These are phyloP conservation scores for Thoreauomyces humboldtii DNA, from an alignment of 192 early-diverging fungal species.

Conservation along the genomic window DNA sequence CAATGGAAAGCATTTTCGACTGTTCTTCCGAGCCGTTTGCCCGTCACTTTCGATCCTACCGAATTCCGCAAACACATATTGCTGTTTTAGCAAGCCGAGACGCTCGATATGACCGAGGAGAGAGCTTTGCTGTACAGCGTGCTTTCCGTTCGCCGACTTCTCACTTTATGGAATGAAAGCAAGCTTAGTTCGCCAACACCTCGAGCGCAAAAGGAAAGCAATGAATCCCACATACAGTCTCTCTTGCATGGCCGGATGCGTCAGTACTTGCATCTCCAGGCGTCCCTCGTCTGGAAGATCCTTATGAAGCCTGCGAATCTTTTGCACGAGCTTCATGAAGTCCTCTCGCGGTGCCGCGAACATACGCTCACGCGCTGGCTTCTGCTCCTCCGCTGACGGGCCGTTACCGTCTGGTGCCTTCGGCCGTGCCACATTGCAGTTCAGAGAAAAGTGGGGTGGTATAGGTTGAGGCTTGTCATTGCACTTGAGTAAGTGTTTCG, in stretches of 20 bases:
- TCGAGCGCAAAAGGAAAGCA: not conserved
- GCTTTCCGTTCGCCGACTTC: conserved; percentile 39
- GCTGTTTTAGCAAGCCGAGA: conserved; percentile 51
- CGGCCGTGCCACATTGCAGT: conserved; percentile 38
- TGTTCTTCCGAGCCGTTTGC: no score
- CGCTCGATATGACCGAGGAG: conserved; percentile 73
- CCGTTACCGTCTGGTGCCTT: not conserved
- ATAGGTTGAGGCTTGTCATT: conserved; percentile 59
- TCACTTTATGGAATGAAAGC: conserved; percentile 6
- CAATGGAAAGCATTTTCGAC: not conserved
- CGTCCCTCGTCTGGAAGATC: conserved; percentile 8
- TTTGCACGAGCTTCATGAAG: conserved; percentile 21
- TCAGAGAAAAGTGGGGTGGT: conserved; percentile 34
- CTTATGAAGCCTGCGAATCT: conserved; percentile 7
- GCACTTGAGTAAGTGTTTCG: conserved; percentile 60
- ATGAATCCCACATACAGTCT: not conserved
- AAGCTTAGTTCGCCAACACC: not conserved
- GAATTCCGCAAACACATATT: conserved; percentile 70
- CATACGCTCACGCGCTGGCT: not conserved
- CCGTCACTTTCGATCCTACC: no score
- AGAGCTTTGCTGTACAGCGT: conserved; percentile 70
- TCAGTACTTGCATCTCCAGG: conserved; percentile 15
- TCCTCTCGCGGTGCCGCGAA: conserved; percentile 9
- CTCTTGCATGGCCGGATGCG: conserved; percentile 31
- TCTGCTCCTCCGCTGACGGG: not conserved